A percentile compares a stretch with the other conserved stretches of the same genome.
phyloP scores from a whole-genome alignment of 768 basidiomycete species.

The Rhizopogon vulgaris region DNA sequence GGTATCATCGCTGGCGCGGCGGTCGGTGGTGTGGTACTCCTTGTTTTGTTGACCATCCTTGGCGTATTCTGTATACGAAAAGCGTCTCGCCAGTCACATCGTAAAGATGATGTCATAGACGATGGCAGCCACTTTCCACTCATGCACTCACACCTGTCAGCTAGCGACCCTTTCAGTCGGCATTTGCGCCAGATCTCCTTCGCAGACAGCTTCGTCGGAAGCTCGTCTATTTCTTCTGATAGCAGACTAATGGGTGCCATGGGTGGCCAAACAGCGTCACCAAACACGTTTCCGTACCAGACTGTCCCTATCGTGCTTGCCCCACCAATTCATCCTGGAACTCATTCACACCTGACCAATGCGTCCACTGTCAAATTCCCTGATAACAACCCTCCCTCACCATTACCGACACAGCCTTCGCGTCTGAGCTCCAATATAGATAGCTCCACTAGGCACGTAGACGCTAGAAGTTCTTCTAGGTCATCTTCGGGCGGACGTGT shows the following conservation, averaged over 20 bases:
- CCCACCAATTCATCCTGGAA: slow-evolving; percentile 24
- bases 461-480: slow-evolving; percentile 25
- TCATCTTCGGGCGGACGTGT: slow-evolving; percentile 36
- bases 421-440: slow-evolving; percentile 13
- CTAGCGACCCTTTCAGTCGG: slow-evolving; percentile 1
- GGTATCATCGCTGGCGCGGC: slow-evolving; percentile 44
- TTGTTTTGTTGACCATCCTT: slow-evolving; percentile 44
- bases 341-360: slow-evolving; percentile 12
- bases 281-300: slow-evolving; percentile 9
- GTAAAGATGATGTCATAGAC: slow-evolving; percentile 18
- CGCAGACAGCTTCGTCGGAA: slow-evolving; percentile 11
- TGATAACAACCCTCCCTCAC: background rate
- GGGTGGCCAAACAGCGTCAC: slow-evolving; percentile 33
- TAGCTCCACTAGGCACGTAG: slow-evolving; percentile 9
- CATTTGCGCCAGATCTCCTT: slow-evolving; percentile 15
- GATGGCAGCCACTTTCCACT: slow-evolving; percentile 9
- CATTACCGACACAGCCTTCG: slow-evolving; percentile 10
- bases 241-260: slow-evolving; percentile 46
- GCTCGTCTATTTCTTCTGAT: slow-evolving; percentile 26
- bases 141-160: background rate
- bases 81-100: slow-evolving; percentile 5
- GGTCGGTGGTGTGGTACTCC: slow-evolving; percentile 44
- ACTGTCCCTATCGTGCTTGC: slow-evolving; percentile 31
- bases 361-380: background rate
- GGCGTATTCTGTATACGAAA: slow-evolving; percentile 38